Evolutionary conservation across 495 filamentous ascomycete species (phyloP), one percentile per base, ranked within the genome.

Genomic region (Echria macrotheca): DNA sequence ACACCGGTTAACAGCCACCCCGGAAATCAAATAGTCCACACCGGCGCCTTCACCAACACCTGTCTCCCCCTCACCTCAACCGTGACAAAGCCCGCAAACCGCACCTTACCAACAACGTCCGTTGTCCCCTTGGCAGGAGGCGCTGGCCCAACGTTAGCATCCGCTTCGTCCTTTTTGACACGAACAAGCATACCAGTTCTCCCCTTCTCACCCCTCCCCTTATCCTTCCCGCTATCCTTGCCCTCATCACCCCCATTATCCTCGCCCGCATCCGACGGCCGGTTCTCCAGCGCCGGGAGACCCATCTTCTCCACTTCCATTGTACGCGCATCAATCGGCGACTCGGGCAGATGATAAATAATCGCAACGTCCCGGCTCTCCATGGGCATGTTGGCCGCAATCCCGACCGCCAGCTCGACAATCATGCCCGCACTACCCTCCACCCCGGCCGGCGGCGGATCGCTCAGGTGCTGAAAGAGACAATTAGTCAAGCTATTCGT

Each of bases 291-390:
- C 0, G 87, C 70, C 5, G 91, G 88, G 10, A 96, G 75, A 8
- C 65, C 64, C 14, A 77, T 76, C 37, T 82, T 76, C 66, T 97
- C 94, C 7, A 86, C 66, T 54, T 89, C 95, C 91, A 96, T 96
- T 54, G 84, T 74, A 19, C 79, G 75, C 5, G 78, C 72, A 51
- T 80, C 70, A 47, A 95, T 72, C 22, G 69, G 54, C 38, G 77
- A 70, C 39, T 89, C 87, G 0, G 93, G 91, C 29, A 78, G 66
- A 44, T 89, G 83, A 58, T 96, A 97, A 52, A 85, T 80, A 47
- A 98, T 85, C 39, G 79, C 81, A 12, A 98, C 85, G 56, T 97
- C 94, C 54, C 93, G 81, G 53, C 87, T 90, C 68, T 98, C 93
- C 9, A 95, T 68, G 0, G 94, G 93, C 40, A 97, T 71, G 63